Conservation (phyloP, 192 early-diverging fungal species). For the Mortierella hygrophila region DNA sequence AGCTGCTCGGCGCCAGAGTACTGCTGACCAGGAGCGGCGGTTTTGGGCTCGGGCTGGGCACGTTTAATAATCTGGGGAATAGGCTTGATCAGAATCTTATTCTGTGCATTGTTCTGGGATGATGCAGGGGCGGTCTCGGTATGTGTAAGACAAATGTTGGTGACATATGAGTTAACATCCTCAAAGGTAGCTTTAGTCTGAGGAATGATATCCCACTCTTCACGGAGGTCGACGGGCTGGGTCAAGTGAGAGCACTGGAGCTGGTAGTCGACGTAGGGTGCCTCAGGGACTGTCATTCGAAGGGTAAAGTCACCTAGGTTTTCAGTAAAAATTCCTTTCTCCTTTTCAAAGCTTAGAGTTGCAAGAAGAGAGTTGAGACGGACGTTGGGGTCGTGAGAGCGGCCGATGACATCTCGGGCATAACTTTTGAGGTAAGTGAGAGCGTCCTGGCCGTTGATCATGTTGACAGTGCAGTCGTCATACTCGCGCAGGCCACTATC, state of each 20-base stretch:
- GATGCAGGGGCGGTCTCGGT: background rate
- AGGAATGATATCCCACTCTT: background rate
- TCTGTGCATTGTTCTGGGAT: too few species aligned
- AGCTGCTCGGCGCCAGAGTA: too few species aligned
- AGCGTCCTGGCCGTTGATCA: constrained; percentile 29
- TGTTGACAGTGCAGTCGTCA: constrained; percentile 27
- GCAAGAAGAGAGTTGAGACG: constrained; percentile 38
- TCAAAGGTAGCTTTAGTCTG: constrained; percentile 10
- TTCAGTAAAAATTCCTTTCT: background rate
- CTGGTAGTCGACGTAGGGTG: background rate
- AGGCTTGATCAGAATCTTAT: too few species aligned
- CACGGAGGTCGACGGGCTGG: background rate
- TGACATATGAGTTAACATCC: background rate
- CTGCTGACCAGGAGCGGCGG: too few species aligned
- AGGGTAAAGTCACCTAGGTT: background rate
- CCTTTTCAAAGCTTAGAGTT: background rate
- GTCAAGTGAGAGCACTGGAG: background rate
- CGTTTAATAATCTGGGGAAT: too few species aligned
- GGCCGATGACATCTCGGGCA: constrained; percentile 11
- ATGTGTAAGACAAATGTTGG: background rate
- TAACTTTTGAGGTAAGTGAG: constrained; percentile 12
- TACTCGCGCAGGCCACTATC: background rate
- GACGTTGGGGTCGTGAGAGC: constrained; percentile 37
- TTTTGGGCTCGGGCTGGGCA: too few species aligned
- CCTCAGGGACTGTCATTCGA: background rate